Percentiles rank a stretch among this genome's conserved stretches.
phyloP scores from a whole-genome alignment of 148 eudicot genomes.

The Tetragonia tetragonoides region DNA sequence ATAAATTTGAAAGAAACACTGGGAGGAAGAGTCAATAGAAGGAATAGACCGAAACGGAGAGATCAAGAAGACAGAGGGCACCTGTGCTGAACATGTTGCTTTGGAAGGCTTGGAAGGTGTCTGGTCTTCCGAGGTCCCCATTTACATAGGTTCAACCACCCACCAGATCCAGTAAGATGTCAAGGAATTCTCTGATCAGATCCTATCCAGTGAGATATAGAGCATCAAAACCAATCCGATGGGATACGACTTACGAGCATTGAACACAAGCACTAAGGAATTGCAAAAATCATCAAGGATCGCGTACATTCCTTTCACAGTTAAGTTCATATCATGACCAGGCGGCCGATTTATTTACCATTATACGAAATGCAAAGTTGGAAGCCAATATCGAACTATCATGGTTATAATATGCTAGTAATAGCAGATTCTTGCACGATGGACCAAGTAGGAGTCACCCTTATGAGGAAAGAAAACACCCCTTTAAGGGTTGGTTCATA shows the following conservation, averaged over 20 bases:
- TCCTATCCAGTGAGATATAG: slow-evolving; percentile 12
- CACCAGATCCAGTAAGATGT: slow-evolving; percentile 15
- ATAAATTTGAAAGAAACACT: not conserved
- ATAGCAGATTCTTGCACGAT: too few relatives aligned
- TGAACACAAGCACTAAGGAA: not conserved
- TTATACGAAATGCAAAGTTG: not conserved
- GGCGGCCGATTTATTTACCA: not conserved
- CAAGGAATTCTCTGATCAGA: slow-evolving; percentile 1
- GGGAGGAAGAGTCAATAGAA: not conserved
- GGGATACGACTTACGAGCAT: not conserved
- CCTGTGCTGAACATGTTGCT: slow-evolving; percentile 59
- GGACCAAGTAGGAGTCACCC: too few relatives aligned
- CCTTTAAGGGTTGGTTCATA: too few relatives aligned
- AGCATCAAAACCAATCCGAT: slow-evolving; percentile 8
- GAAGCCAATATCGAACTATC: not conserved
- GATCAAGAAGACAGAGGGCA: slow-evolving; percentile 23
- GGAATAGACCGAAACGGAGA: not conserved
- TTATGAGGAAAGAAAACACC: too few relatives aligned
- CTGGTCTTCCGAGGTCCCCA: slow-evolving; percentile 74
- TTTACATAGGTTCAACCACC: slow-evolving; percentile 30
- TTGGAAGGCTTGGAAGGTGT: slow-evolving; percentile 67
- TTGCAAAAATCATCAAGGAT: not conserved
- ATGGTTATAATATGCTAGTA: not conserved
- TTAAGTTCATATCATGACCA: not conserved
- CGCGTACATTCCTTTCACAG: not conserved